Evolutionary conservation across 352 stramenopile genomes (phyloP).

Genomic region (Globisporangium solare): DNA sequence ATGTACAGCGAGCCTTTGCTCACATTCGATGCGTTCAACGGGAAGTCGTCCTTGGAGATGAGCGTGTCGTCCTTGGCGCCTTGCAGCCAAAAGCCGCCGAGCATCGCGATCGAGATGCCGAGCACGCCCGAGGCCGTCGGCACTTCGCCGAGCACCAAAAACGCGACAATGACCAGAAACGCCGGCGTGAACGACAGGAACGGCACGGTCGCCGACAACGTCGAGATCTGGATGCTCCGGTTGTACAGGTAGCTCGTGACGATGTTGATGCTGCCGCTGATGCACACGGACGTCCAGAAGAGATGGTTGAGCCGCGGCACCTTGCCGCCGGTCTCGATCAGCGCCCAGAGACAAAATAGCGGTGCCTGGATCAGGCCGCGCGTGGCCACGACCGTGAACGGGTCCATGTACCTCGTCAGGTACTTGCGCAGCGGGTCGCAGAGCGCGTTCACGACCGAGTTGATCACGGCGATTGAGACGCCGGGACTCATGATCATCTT

Average conservation of each 20-base stretch:
- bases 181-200: conserved; percentile 79
- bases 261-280: conserved; percentile 76
- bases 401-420: conserved; percentile 78
- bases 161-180: conserved; percentile 71
- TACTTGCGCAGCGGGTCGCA: conserved; percentile 84
- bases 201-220: conserved; percentile 66
- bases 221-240: conserved; percentile 80
- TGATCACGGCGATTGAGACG: conserved; percentile 72
- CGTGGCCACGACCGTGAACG: conserved; percentile 68
- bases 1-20: conserved; percentile 81
- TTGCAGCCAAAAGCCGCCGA: conserved; percentile 75
- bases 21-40: conserved; percentile 44
- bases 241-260: conserved; percentile 83
- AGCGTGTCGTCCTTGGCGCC: conserved; percentile 33
- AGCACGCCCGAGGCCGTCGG: conserved; percentile 53
- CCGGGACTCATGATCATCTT: conserved; percentile 61
- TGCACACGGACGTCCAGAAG: conserved; percentile 75
- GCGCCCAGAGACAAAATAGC: conserved; percentile 63
- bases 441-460: conserved; percentile 75
- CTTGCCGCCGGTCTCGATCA: conserved; percentile 45
- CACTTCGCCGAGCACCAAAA: conserved; percentile 72
- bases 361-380: conserved; percentile 69
- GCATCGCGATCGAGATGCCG: conserved; percentile 62
- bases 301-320: conserved; percentile 66
- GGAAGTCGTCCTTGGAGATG: conserved; percentile 35